A percentile compares a stretch with the other conserved stretches of the same genome.
Conservation (phyloP, 768 basidiomycete genomes). For the Psilocybe subaeruginosa region DNA sequence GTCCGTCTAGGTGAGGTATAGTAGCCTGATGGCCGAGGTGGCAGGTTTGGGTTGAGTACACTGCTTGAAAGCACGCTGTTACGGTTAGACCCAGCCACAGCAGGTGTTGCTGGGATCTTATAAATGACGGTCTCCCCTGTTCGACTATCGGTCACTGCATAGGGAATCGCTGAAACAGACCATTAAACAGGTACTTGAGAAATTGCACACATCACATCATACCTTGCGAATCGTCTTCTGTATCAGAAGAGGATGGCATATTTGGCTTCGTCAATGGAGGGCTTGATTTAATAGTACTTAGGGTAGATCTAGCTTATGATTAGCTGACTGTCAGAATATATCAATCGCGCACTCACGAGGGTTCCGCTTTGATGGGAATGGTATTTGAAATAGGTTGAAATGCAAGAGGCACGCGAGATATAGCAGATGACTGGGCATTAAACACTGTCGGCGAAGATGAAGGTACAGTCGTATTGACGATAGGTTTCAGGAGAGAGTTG, state of each 20-base stretch:
- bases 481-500: constrained; percentile 17
- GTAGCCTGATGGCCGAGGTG: constrained; percentile 3
- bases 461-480: constrained; percentile 19
- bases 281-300: constrained; percentile 2
- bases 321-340: not conserved
- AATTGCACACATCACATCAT: not conserved
- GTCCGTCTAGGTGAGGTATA: not conserved
- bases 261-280: constrained; percentile 15
- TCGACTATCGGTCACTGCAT: constrained; percentile 14
- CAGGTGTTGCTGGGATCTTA: constrained; percentile 24
- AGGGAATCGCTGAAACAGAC: constrained; percentile 8
- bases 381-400: constrained; percentile 23
- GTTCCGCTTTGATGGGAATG: constrained; percentile 20
- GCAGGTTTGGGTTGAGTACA: not conserved
- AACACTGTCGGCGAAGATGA: constrained; percentile 27
- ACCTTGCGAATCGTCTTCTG: constrained; percentile 46
- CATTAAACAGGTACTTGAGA: not conserved
- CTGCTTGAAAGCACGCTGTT: constrained; percentile 13
- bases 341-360: constrained; percentile 14
- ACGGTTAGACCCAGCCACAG: constrained; percentile 15
- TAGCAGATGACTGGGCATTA: constrained; percentile 4
- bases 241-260: constrained; percentile 33
- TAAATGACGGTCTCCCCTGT: constrained; percentile 16
- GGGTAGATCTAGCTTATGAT: constrained; percentile 6
- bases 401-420: constrained; percentile 25